Percentiles rank a stretch among this genome's conserved stretches.
phyloP scores from a whole-genome alignment of 768 basidiomycete species.

The Leucocoprinus leucothites region DNA sequence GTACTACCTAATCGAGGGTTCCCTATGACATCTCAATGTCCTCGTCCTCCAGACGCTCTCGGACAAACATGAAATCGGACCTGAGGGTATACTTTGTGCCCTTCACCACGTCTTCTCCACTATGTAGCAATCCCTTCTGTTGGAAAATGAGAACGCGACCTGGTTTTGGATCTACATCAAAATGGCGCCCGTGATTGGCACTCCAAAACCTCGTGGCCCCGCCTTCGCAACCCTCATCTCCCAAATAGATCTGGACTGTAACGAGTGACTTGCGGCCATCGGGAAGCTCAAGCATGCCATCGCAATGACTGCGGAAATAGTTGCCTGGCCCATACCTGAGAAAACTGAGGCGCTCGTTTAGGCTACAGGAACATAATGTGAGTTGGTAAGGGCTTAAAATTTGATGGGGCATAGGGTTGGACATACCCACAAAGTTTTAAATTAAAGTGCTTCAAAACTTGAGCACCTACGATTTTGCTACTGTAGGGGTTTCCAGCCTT shows the following conservation, averaged over 20 bases:
- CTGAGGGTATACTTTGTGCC: conserved; percentile 40
- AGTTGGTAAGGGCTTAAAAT: not conserved
- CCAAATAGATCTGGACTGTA: conserved; percentile 46
- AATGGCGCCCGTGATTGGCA: conserved; percentile 22
- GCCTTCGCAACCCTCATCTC: conserved; percentile 32
- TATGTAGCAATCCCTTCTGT: conserved; percentile 36
- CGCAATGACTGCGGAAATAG: conserved; percentile 39
- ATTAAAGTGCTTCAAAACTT: conserved; percentile 21
- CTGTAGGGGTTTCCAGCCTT: conserved; percentile 26
- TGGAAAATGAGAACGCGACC: conserved; percentile 46
- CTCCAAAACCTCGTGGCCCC: conserved; percentile 40
- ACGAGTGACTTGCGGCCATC: conserved; percentile 36
- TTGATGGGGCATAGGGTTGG: not conserved
- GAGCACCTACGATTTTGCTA: conserved; percentile 26
- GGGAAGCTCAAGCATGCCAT: conserved; percentile 32
- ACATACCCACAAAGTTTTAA: conserved; percentile 38
- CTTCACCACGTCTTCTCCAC: conserved; percentile 36
- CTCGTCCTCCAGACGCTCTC: not conserved
- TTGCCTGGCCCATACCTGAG: conserved; percentile 40
- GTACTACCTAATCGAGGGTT: not conserved
- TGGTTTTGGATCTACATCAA: conserved; percentile 40
- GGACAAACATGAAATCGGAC: conserved; percentile 38
- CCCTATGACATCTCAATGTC: not conserved
- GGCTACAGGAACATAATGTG: conserved; percentile 18
- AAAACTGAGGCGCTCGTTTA: conserved; percentile 44